Evolutionary conservation across 768 basidiomycete species (phyloP).

Genomic region (Cubamyces sp.): DNA sequence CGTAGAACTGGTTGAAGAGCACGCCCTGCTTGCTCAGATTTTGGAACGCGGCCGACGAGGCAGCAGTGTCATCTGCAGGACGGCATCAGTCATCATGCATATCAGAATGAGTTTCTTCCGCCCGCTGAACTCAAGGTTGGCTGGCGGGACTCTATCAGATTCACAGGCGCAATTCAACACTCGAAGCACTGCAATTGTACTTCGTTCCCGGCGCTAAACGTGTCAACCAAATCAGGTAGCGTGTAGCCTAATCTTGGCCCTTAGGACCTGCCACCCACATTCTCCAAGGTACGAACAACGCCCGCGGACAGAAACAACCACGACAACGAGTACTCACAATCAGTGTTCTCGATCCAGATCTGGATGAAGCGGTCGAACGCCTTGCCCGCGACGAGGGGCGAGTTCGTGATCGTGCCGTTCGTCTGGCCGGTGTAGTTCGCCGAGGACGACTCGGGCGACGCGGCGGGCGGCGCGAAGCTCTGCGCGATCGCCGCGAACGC

Average conservation of each 20-base stretch:
- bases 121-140: too few relatives aligned
- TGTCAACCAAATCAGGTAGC: too few relatives aligned
- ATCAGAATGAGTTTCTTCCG: too few relatives aligned
- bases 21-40: conserved; percentile 55
- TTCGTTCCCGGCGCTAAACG: too few relatives aligned
- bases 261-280: too few relatives aligned
- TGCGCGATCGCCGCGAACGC: conserved; percentile 33
- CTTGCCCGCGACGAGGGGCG: conserved; percentile 43
- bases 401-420: conserved; percentile 48
- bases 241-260: too few relatives aligned
- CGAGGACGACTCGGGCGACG: conserved; percentile 32
- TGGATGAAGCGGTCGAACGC: conserved; percentile 52
- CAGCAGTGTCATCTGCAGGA: conserved; percentile 26
- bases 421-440: conserved; percentile 46
- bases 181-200: too few relatives aligned
- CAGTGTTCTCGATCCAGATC: conserved; percentile 70
- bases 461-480: conserved; percentile 36
- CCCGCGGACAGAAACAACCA: not conserved
- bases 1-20: conserved; percentile 46
- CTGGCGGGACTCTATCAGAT: too few relatives aligned
- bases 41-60: conserved; percentile 36
- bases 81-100: not conserved
- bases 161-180: too few relatives aligned
- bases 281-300: too few relatives aligned
- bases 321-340: conserved; percentile 39